phyloP scores from a whole-genome alignment of 2,329 filamentous ascomycete genomes.

The Falciphora oryzae region DNA sequence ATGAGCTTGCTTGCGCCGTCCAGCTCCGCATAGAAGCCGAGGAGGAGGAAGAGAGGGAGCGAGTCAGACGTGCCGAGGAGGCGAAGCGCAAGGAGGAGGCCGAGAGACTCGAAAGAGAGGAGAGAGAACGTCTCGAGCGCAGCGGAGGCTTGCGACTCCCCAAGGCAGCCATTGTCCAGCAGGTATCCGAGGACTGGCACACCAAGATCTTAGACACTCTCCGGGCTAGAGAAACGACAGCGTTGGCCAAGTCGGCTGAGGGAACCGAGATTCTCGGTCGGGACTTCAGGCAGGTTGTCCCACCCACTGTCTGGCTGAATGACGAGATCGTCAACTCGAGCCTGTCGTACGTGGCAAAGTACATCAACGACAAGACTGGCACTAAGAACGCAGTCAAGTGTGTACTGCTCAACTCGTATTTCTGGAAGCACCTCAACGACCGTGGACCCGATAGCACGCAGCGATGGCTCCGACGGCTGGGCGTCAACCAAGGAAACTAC shows the following conservation, averaged over 20 bases:
- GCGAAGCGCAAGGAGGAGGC: not conserved
- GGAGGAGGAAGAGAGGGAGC: slow-evolving; percentile 6
- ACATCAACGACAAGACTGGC: slow-evolving; percentile 51
- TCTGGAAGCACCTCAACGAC: slow-evolving; percentile 50
- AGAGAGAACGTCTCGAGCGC: slow-evolving; percentile 17
- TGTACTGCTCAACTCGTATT: slow-evolving; percentile 59
- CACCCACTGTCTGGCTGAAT: slow-evolving; percentile 61
- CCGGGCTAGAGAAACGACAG: slow-evolving; percentile 25
- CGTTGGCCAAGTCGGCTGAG: slow-evolving; percentile 41
- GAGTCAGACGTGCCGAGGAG: slow-evolving; percentile 2
- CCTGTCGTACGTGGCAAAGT: slow-evolving; percentile 53
- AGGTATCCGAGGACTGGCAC: slow-evolving; percentile 33
- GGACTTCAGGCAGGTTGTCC: slow-evolving; percentile 60
- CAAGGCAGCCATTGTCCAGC: slow-evolving; percentile 18
- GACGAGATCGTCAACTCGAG: slow-evolving; percentile 69
- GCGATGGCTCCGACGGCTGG: slow-evolving; percentile 50
- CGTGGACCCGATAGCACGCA: slow-evolving; percentile 42
- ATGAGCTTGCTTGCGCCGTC: slow-evolving; percentile 10
- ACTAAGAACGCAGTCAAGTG: slow-evolving; percentile 53
- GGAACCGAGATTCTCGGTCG: slow-evolving; percentile 45
- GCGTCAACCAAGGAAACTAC: slow-evolving; percentile 55
- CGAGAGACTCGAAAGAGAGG: slow-evolving; percentile 9
- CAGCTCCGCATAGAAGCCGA: slow-evolving; percentile 3
- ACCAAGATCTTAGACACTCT: slow-evolving; percentile 29
- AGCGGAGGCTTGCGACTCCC: slow-evolving; percentile 23